Conservation (phyloP, 2,329 filamentous ascomycete genomes). For the Fusarium sulawesiense region DNA sequence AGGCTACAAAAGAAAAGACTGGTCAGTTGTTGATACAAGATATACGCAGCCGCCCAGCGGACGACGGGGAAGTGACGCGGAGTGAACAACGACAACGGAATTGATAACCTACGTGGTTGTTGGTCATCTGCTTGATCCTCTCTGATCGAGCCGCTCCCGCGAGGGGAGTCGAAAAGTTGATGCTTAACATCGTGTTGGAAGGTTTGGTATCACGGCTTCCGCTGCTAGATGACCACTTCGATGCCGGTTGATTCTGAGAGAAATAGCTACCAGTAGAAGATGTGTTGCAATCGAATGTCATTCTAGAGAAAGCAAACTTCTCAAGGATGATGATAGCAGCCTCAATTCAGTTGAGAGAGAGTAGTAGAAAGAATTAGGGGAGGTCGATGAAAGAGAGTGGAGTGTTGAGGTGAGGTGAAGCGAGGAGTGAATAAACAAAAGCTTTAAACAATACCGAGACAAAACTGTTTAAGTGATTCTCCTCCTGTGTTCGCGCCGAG, state of each 20-base stretch:
- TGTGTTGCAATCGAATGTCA: conserved; percentile 20
- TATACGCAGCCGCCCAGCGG: neutral
- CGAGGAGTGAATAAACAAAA: conserved; percentile 19
- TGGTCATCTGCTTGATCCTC: conserved; percentile 54
- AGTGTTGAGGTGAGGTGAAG: neutral
- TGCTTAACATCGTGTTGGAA: conserved; percentile 50
- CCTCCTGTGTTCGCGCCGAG: conserved; percentile 3
- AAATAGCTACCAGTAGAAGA: conserved; percentile 20
- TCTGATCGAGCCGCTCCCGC: conserved; percentile 51
- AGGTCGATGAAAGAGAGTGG: neutral
- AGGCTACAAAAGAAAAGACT: conserved; percentile 39
- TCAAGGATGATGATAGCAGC: neutral
- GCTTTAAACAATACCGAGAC: conserved; percentile 7
- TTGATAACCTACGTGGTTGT: conserved; percentile 52
- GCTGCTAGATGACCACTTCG: conserved; percentile 37
- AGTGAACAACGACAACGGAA: neutral
- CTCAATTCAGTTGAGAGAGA: neutral
- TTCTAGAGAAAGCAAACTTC: conserved; percentile 16
- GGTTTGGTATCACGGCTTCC: conserved; percentile 28
- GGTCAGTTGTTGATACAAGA: neutral
- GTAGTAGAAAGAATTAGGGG: neutral
- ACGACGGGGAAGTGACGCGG: neutral
- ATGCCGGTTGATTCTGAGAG: conserved; percentile 14
- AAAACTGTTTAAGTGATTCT: conserved; percentile 4
- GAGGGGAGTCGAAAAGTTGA: conserved; percentile 56